These are phyloP conservation scores for Cerioporus squamosus DNA, from an alignment of 1,284 basidiomycete species.

Conservation along the genomic window DNA sequence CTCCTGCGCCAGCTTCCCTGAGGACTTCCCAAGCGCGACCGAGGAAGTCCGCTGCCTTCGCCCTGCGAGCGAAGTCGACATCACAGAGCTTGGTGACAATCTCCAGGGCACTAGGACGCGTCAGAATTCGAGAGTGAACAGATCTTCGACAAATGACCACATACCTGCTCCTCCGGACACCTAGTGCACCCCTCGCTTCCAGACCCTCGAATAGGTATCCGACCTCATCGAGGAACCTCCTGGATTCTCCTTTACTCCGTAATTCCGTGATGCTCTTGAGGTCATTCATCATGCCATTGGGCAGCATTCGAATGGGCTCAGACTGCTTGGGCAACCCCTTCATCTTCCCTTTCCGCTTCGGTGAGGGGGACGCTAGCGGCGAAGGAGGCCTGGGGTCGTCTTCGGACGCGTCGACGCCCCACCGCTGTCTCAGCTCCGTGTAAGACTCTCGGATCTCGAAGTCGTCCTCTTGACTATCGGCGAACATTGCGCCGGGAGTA, in stretches of 20 bases:
- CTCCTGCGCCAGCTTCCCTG: conserved; percentile 57
- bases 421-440: conserved; percentile 64
- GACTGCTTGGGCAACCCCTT: conserved; percentile 28
- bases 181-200: conserved; percentile 50
- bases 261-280: conserved; percentile 81
- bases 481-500: conserved; percentile 25
- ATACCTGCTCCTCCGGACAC: conserved; percentile 69
- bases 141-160: neutral
- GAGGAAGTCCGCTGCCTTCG: conserved; percentile 74
- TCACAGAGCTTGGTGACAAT: conserved; percentile 75
- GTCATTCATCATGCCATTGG: conserved; percentile 69
- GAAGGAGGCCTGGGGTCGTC: conserved; percentile 58
- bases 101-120: conserved; percentile 62
- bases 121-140: neutral
- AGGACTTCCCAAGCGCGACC: conserved; percentile 69
- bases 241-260: conserved; percentile 75
- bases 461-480: conserved; percentile 51
- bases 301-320: conserved; percentile 34
- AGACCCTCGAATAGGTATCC: conserved; percentile 83
- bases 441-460: conserved; percentile 69
- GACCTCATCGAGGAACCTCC: conserved; percentile 78
- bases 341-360: conserved; percentile 34
- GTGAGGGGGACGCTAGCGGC: conserved; percentile 33
- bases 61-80: conserved; percentile 71
- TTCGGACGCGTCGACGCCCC: conserved; percentile 77